Conservation (phyloP, 78 protist species). For the Dictyostelium intermedium region DNA sequence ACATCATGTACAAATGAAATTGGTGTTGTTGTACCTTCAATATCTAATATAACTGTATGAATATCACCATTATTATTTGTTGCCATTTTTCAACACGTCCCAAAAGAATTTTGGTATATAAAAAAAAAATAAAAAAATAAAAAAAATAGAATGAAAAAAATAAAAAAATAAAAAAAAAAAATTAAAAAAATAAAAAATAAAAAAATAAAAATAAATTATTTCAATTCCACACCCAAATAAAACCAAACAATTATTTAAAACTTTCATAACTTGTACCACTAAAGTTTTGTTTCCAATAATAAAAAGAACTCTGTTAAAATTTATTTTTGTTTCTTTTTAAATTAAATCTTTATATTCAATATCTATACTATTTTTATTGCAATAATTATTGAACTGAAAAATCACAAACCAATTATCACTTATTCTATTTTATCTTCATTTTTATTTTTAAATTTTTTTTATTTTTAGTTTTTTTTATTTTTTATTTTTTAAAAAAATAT, state of each 20-base stretch:
- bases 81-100: background rate
- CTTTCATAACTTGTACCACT: too few species aligned
- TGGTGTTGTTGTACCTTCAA: slow-evolving; percentile 92
- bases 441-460: background rate
- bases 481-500: background rate
- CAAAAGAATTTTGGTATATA: too few species aligned
- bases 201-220: too few species aligned
- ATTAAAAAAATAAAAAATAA: too few species aligned
- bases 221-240: too few species aligned
- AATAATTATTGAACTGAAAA: background rate
- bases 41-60: slow-evolving; percentile 73
- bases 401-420: background rate
- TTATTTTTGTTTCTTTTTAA: too few species aligned
- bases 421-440: background rate
- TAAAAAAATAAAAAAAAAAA: background rate
- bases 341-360: too few species aligned
- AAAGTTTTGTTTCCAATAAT: too few species aligned
- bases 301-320: too few species aligned
- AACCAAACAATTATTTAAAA: too few species aligned
- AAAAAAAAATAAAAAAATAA: background rate
- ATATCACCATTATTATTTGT: background rate
- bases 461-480: background rate
- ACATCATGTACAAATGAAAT: slow-evolving; percentile 89
- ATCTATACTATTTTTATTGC: too few species aligned
- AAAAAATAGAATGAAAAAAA: background rate